Base-by-base conservation (phyloP, 2,329 filamentous ascomycete genomes). In the Fusarium sp. region DNA sequence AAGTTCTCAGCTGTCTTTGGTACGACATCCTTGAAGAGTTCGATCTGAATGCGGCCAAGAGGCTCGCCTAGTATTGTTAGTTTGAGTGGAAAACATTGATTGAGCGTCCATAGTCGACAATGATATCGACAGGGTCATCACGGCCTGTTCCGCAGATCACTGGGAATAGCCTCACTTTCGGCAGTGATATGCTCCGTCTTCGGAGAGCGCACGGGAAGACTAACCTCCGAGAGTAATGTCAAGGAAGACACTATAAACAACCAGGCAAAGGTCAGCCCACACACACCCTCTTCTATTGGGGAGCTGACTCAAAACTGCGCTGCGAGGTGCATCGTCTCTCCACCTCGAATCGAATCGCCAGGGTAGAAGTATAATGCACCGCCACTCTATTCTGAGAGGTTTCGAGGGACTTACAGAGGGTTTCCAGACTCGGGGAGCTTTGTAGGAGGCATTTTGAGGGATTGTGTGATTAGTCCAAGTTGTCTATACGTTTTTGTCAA, bases 1-100 rank as follows among this genome's bases (percentile, higher is more conserved):
- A 99, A 98, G 86, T 98, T 98, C 83, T 98, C 96, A 36, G 95
- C 94, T 14, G 96, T 98, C 79, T 92, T 92, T 73, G 95, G 95
- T 1, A 94, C 93, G 28, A 93, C 87, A 83, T 97, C 89, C 70
- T 92, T 91, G 87, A 96, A 98, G 70, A 99, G 90, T 84, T 98
- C 94, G 82, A 98, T 95, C 75, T 93, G 95, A 79, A 98, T 91
- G 66, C 95, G 92, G 72, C 95, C 95, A 22, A 98, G 89, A 6
- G 94, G 92, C 80, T 97, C 94, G 70, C 95, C 95, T 96, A 28
- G 10, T 32, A 39, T 26, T 15, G 64, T 69, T 11, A 65, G 66
- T 48, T 56, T 24, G n/a, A 11, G 24, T 24, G 28, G 13, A 35
- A 22, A 30, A 38, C 10, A 36, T 30, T 10, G 41, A 11, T 36